phyloP scores from a whole-genome alignment of 192 early-diverging fungal genomes.

The Coemansia sp. region DNA sequence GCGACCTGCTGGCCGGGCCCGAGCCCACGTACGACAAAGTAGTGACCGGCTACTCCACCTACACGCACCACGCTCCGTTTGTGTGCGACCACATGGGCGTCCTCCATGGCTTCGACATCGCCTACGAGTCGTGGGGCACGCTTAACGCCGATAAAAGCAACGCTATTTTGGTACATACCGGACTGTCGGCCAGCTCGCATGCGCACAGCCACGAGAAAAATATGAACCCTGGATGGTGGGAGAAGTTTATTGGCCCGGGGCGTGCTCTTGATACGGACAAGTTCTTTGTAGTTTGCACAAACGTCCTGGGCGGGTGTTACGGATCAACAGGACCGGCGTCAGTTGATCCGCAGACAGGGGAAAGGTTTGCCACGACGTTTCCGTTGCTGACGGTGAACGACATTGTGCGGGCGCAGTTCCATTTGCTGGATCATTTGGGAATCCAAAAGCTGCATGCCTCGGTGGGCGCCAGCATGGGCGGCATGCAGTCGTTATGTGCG shows the following conservation, averaged over 20 bases:
- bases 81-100: slow-evolving; percentile 79
- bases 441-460: slow-evolving; percentile 81
- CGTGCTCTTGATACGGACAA: slow-evolving; percentile 87
- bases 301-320: slow-evolving; percentile 95
- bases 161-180: slow-evolving; percentile 93
- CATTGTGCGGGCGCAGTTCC: slow-evolving; percentile 95
- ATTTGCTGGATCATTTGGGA: slow-evolving; percentile 75
- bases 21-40: slow-evolving; percentile 83
- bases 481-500: slow-evolving; percentile 89
- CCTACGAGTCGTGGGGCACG: slow-evolving; percentile 97
- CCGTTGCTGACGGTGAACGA: slow-evolving; percentile 92
- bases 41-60: slow-evolving; percentile 72
- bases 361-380: slow-evolving; percentile 86
- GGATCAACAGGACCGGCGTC: slow-evolving; percentile 90
- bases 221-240: slow-evolving; percentile 90
- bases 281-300: slow-evolving; percentile 95
- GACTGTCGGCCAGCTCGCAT: slow-evolving; percentile 86
- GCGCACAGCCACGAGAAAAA: slow-evolving; percentile 86
- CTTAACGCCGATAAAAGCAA: slow-evolving; percentile 79
- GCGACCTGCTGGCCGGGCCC: slow-evolving; percentile 67
- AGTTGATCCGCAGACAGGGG: slow-evolving; percentile 70
- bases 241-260: slow-evolving; percentile 94
- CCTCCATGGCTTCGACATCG: slow-evolving; percentile 75
- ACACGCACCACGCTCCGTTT: slow-evolving; percentile 66
- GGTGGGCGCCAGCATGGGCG: slow-evolving; percentile 95